phyloP scores from a whole-genome alignment of 306 rosid species.

The Lathyrus oleraceus region DNA sequence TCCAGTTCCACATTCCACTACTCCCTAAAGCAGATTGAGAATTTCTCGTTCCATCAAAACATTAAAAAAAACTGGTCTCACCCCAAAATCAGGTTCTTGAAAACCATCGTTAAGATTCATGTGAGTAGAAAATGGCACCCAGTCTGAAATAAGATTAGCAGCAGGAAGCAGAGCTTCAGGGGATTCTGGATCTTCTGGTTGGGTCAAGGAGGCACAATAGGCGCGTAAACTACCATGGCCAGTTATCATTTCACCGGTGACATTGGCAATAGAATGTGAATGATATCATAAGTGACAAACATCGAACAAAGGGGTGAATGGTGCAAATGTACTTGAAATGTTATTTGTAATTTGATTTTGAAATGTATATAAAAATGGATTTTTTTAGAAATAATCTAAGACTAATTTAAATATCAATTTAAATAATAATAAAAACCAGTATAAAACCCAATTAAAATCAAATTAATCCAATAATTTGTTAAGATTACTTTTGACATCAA shows the following conservation, averaged over 20 bases:
- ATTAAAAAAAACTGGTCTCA: conserved; percentile 94
- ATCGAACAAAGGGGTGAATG: too few species aligned
- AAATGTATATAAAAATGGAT: too few species aligned
- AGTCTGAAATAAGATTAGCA: conserved; percentile 59
- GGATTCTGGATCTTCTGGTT: conserved; percentile 35
- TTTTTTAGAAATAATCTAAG: too few species aligned
- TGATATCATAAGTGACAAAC: too few species aligned
- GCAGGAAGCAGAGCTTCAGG: conserved; percentile 55
- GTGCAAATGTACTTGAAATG: too few species aligned
- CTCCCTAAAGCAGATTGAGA: conserved; percentile 81
- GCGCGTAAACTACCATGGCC: conserved; percentile 37
- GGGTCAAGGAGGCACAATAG: conserved; percentile 40
- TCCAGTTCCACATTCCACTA: conserved; percentile 98
- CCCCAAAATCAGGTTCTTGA: conserved; percentile 83
- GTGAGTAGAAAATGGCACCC: conserved; percentile 43
- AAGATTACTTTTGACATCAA: too few species aligned
- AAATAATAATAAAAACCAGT: too few species aligned
- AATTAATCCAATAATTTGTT: too few species aligned
- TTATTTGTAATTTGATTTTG: too few species aligned
- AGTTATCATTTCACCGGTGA: conserved; percentile 36
- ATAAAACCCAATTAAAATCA: too few species aligned
- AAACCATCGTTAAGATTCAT: conserved; percentile 40
- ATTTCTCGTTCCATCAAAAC: conserved; percentile 92
- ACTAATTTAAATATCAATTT: too few species aligned
- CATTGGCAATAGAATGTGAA: conserved; percentile 37